Base-by-base conservation (phyloP, 306 rosid genomes). In the Vigna mungo region DNA sequence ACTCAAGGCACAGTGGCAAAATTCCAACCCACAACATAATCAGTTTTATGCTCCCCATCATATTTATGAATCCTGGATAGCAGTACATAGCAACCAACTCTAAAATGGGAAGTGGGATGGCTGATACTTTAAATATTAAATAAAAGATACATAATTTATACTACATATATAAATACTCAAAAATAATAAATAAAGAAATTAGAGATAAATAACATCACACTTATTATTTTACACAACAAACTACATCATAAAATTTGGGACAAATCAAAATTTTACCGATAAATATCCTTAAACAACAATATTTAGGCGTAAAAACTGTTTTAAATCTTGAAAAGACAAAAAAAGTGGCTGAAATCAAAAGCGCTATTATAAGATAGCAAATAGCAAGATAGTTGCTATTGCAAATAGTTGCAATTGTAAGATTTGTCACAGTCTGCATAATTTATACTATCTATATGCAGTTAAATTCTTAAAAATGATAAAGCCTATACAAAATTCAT, bases 21-120 rank as follows among this genome's bases (percentile, higher is more conserved):
- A 32, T 61, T 51, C 61, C 21, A 47, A 62, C 52, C 62, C 62
- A 60, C 4, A 62, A 34, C 49, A 48, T 49, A 51, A 9, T 74
- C 58, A 62, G 23, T 64, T 51, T 49, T 16, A 16, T 49, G n/a
- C 55, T 49, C 49, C 47, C 49, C 16, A 44, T 44, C 15, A 11
- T 12, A 12, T 13, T 44, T 4, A 49, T 16, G 20, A 49, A 49
- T 49, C 34, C 5, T 30, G 34, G 34, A 30, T 30, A 30, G 34
- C 34, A 30, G 34, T 6, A 8, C 20, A 49, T 11, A 10, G 4
- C 15, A 3, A 44, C 49, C 49, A 44, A 44, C 16, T 11, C 47
- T 11, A 44, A 11, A 44, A 12, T 15, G 18, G 18, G 53, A 47
- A 47, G 53, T 9, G 2, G 53, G 53, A 4, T 47, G 17, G 3